These are phyloP conservation scores for Cytospora chrysosperma DNA, from an alignment of 2,329 filamentous ascomycete genomes.

Conservation along the genomic window DNA sequence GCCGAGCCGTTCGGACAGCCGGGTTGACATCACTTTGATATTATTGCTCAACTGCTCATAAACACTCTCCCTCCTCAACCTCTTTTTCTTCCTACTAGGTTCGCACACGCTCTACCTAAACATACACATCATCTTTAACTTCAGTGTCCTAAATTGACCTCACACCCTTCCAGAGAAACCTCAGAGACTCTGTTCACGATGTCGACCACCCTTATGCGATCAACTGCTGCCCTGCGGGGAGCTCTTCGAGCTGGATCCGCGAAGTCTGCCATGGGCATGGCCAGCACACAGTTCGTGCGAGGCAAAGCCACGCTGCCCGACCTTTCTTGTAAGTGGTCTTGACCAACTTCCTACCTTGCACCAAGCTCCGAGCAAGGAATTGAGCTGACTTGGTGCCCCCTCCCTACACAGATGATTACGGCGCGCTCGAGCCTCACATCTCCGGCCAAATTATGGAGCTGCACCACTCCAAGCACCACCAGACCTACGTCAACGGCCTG, in stretches of 20 bases:
- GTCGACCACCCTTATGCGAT: constrained; percentile 74
- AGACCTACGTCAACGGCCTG: constrained; percentile 74
- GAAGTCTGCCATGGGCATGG: constrained; percentile 62
- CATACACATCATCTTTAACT: background rate
- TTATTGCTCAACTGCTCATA: constrained; percentile 9
- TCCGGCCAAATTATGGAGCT: constrained; percentile 78
- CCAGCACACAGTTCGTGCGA: constrained; percentile 74
- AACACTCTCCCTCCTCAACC: background rate
- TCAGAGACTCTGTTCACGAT: constrained; percentile 49
- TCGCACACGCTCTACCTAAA: constrained; percentile 13
- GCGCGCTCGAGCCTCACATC: constrained; percentile 84
- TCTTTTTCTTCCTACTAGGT: background rate
- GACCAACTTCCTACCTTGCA: background rate
- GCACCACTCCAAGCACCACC: constrained; percentile 77
- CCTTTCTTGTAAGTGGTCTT: constrained; percentile 55
- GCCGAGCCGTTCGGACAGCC: constrained; percentile 8
- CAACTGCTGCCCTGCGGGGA: constrained; percentile 64
- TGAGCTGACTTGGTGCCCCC: background rate
- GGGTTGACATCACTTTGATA: constrained; percentile 18
- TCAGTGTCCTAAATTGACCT: constrained; percentile 4
- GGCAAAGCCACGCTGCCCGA: constrained; percentile 93
- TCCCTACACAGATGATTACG: constrained; percentile 80
- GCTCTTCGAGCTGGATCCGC: constrained; percentile 67
- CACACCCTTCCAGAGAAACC: background rate
- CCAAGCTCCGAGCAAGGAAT: background rate